Conservation (phyloP, 192 early-diverging fungal species). For the Pilobolus umbonatus region DNA sequence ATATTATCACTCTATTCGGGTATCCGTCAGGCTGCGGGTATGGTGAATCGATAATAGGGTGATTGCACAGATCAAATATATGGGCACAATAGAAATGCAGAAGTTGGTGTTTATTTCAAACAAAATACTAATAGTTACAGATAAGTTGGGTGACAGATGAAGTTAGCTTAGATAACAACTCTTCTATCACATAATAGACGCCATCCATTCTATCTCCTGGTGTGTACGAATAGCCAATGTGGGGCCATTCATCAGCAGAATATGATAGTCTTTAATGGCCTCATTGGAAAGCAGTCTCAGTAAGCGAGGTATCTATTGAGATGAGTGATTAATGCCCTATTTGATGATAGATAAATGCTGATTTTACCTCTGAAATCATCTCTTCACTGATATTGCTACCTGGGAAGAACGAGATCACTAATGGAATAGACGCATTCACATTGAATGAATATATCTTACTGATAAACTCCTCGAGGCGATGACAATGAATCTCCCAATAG, state of each 20-base stretch:
- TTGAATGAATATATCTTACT: neutral
- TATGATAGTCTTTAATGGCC: neutral
- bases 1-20: too few relatives aligned
- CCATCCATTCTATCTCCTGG: too few relatives aligned
- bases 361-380: neutral
- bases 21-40: too few relatives aligned
- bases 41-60: too few relatives aligned
- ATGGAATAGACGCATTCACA: neutral
- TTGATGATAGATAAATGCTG: neutral
- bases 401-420: neutral
- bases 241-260: neutral
- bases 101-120: too few relatives aligned
- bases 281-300: neutral
- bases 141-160: too few relatives aligned
- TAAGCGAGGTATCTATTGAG: neutral
- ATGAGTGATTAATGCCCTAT: neutral
- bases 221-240: too few relatives aligned
- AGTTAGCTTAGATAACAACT: too few relatives aligned
- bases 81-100: too few relatives aligned
- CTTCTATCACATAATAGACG: too few relatives aligned
- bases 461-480: neutral
- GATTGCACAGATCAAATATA: too few relatives aligned
- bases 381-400: neutral
- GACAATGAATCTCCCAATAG: neutral
- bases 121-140: too few relatives aligned